Percentiles rank a stretch among this genome's conserved stretches.
Evolutionary conservation across 495 filamentous ascomycete genomes (phyloP).

Genomic region (Zalerion maritima): DNA sequence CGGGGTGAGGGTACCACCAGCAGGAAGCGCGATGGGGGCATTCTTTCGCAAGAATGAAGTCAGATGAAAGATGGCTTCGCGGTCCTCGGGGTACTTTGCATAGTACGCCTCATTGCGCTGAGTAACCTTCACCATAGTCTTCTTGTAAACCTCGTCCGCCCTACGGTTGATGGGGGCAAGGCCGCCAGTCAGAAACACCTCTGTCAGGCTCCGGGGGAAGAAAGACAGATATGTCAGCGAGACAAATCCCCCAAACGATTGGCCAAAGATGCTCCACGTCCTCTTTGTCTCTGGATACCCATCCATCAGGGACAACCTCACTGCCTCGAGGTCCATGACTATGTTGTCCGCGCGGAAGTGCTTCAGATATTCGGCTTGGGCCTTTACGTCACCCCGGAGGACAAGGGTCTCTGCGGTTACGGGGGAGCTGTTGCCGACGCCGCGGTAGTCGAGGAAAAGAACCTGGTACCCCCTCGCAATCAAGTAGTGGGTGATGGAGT

Average conservation of each 20-base stretch:
- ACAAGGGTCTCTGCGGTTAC: constrained; percentile 57
- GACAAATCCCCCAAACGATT: constrained; percentile 88
- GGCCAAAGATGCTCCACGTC: constrained; percentile 74
- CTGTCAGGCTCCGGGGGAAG: constrained; percentile 59
- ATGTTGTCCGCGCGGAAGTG: constrained; percentile 80
- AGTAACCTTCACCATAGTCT: constrained; percentile 48
- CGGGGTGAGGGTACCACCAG: constrained; percentile 53
- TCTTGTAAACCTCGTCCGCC: constrained; percentile 62
- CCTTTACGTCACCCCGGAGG: constrained; percentile 41
- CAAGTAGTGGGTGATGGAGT: constrained; percentile 47
- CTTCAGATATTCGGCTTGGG: constrained; percentile 70
- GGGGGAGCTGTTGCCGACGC: constrained; percentile 71
- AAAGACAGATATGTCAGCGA: constrained; percentile 66
- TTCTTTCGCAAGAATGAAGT: too few species aligned
- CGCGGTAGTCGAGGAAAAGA: constrained; percentile 75
- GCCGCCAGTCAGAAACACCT: constrained; percentile 74
- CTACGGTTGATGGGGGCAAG: constrained; percentile 57
- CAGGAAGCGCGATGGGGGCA: constrained; percentile 57
- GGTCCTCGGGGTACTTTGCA: constrained; percentile 70
- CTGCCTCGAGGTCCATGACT: constrained; percentile 77
- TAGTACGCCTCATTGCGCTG: constrained; percentile 63
- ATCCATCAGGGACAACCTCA: constrained; percentile 55
- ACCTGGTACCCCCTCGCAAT: constrained; percentile 75
- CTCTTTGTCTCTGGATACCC: constrained; percentile 54
- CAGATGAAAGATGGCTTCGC: constrained; percentile 49